Evolutionary conservation across 352 stramenopile species (phyloP).

Genomic region (Pythium apleroticum): DNA sequence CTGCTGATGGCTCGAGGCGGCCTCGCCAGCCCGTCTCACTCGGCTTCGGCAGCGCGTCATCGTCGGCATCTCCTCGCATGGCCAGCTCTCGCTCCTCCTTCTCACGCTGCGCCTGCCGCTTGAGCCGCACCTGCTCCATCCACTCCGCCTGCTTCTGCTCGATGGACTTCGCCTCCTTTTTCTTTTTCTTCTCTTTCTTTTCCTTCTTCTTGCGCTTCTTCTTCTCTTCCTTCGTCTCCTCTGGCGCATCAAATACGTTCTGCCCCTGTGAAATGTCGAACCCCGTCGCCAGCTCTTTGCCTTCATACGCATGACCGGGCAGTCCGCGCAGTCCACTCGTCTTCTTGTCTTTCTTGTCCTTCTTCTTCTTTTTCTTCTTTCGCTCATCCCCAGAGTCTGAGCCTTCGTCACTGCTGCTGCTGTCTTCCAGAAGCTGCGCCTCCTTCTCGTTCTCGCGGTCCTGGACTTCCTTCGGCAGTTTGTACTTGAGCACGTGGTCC

Average conservation of each 20-base stretch:
- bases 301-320: constrained; percentile 87
- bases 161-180: constrained; percentile 45
- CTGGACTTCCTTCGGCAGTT: constrained; percentile 91
- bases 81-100: constrained; percentile 27
- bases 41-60: constrained; percentile 18
- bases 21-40: constrained; percentile 71
- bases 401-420: constrained; percentile 5
- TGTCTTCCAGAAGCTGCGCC: constrained; percentile 23
- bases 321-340: constrained; percentile 37
- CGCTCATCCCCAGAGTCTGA: not conserved
- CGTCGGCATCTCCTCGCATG: constrained; percentile 8
- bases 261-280: constrained; percentile 78
- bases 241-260: constrained; percentile 76
- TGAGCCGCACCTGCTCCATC: constrained; percentile 27
- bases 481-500: constrained; percentile 98
- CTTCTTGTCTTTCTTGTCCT: constrained; percentile 25
- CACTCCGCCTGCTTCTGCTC: constrained; percentile 37
- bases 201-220: constrained; percentile 60
- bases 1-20: constrained; percentile 46
- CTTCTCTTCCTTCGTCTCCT: constrained; percentile 53
- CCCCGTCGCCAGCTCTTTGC: constrained; percentile 72
- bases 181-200: constrained; percentile 59
- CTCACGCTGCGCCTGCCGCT: constrained; percentile 32
- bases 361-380: constrained; percentile 6
- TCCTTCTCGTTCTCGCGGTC: constrained; percentile 71